phyloP scores from a whole-genome alignment of 2,329 filamentous ascomycete species.

The Aspergillus luchuensis region DNA sequence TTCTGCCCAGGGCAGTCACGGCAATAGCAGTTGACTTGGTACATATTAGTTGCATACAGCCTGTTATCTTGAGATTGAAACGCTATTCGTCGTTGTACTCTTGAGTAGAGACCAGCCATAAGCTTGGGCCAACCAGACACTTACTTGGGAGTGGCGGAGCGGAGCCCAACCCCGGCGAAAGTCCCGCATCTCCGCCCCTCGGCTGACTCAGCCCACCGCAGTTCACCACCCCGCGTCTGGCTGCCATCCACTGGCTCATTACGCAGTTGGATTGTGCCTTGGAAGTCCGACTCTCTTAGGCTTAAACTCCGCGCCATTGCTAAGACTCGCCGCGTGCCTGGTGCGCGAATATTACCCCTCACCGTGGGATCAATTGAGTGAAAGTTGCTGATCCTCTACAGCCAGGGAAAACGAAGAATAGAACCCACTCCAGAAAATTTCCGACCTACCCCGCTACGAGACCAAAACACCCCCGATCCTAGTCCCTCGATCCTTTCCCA shows the following conservation, averaged over 20 bases:
- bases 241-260: not conserved
- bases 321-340: not conserved
- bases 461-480: not conserved
- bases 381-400: not conserved
- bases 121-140: not conserved
- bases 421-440: not conserved
- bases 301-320: not conserved
- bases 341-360: not conserved
- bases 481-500: too few species aligned
- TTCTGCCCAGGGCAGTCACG: slow-evolving; percentile 12
- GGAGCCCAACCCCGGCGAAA: not conserved
- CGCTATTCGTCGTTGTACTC: not conserved
- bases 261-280: not conserved
- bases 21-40: not conserved
- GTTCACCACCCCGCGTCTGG: slow-evolving; percentile 6
- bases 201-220: slow-evolving; percentile 15
- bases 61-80: not conserved
- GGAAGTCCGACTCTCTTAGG: not conserved
- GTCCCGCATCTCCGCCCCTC: slow-evolving; percentile 15
- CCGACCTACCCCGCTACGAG: slow-evolving; percentile 2
- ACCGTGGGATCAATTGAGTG: not conserved
- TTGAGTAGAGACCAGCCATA: not conserved
- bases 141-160: not conserved
- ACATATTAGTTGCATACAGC: not conserved
- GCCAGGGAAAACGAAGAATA: not conserved